phyloP scores from a whole-genome alignment of 805 yeast genomes.

The Scheffersomyces lignosus region DNA sequence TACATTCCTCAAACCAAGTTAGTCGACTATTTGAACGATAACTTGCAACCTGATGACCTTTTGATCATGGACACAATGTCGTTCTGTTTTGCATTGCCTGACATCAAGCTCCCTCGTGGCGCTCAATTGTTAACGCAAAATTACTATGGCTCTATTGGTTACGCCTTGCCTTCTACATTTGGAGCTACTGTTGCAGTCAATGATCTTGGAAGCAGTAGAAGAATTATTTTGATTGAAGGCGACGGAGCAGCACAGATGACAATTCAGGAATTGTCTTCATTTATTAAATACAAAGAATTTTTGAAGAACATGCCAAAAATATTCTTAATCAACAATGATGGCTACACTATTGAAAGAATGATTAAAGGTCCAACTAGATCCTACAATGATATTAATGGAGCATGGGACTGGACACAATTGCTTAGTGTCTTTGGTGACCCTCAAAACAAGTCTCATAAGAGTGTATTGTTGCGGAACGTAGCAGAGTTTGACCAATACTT shows the following conservation, averaged over 20 bases:
- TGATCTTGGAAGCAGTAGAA: constrained; percentile 49
- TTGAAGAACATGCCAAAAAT: constrained; percentile 58
- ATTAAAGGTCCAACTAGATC: constrained; percentile 74
- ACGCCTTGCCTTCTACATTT: constrained; percentile 81
- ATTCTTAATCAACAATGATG: constrained; percentile 77
- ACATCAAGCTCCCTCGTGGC: constrained; percentile 58
- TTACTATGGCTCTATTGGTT: constrained; percentile 85
- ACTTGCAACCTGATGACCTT: constrained; percentile 61
- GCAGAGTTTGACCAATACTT: constrained; percentile 20
- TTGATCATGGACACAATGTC: constrained; percentile 85
- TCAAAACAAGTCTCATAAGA: constrained; percentile 19
- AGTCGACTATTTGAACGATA: constrained; percentile 31
- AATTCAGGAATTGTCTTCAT: constrained; percentile 74
- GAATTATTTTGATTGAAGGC: constrained; percentile 78
- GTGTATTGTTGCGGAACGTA: constrained; percentile 16
- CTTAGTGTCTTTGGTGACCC: constrained; percentile 63
- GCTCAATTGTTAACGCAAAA: constrained; percentile 61
- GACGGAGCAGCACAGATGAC: constrained; percentile 97
- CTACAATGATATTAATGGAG: constrained; percentile 79
- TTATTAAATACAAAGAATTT: constrained; percentile 46
- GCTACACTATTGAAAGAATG: constrained; percentile 87
- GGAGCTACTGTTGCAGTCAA: constrained; percentile 77
- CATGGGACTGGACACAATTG: constrained; percentile 79
- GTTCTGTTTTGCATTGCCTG: constrained; percentile 74
- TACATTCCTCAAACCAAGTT: constrained; percentile 33